phyloP scores from a whole-genome alignment of 208 protist species.

The Trypanosoma mega region DNA sequence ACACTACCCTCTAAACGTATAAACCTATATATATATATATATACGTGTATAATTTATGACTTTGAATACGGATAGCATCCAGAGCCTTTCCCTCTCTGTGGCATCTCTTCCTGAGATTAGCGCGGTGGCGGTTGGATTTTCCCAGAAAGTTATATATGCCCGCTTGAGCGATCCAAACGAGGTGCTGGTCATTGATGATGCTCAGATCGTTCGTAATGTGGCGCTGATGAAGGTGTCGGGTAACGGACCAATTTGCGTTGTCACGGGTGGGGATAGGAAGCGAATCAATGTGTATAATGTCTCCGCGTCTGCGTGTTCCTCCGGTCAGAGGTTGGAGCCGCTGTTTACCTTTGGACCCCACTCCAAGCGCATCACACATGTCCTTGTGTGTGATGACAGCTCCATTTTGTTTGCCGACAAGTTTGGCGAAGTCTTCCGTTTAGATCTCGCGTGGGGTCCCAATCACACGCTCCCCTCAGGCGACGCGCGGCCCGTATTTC shows the following conservation, averaged over 20 bases:
- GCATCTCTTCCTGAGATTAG: conserved; percentile 22
- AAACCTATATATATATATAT: background rate
- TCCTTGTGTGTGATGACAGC: conserved; percentile 48
- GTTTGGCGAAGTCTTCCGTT: conserved; percentile 85
- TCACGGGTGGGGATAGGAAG: conserved; percentile 76
- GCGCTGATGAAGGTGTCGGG: conserved; percentile 51
- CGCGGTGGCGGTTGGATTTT: conserved; percentile 55
- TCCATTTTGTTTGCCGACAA: conserved; percentile 87
- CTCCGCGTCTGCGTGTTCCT: conserved; percentile 13
- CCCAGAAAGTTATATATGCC: conserved; percentile 52
- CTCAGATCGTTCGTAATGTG: conserved; percentile 66
- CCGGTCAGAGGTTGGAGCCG: conserved; percentile 22
- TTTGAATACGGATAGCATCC: background rate
- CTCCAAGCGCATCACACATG: conserved; percentile 78
- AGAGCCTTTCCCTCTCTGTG: background rate
- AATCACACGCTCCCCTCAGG: conserved; percentile 39
- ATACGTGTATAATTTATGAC: background rate
- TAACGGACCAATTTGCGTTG: conserved; percentile 63
- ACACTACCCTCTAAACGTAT: background rate
- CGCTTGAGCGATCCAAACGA: conserved; percentile 26
- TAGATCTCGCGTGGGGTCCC: conserved; percentile 54
- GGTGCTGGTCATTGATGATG: conserved; percentile 59
- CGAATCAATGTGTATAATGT: conserved; percentile 79
- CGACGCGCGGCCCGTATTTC: conserved; percentile 29
- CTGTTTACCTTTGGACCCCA: conserved; percentile 76